These are phyloP conservation scores for Ustilaginoidea virens DNA, from an alignment of 2,329 filamentous ascomycete genomes.

Conservation along the genomic window DNA sequence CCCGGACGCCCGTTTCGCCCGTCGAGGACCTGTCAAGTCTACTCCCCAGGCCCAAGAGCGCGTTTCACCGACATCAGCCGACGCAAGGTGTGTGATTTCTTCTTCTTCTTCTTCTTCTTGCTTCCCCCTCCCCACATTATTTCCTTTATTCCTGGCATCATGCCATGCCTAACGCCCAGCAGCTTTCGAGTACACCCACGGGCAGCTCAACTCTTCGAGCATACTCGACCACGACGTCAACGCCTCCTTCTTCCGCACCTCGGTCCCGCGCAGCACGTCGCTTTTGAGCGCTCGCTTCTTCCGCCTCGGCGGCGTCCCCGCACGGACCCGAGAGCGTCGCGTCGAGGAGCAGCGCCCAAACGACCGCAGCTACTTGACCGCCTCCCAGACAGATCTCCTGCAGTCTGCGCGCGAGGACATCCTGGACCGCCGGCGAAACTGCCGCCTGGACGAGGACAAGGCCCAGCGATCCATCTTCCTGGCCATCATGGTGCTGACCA, in stretches of 20 bases:
- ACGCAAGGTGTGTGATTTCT: slow-evolving; percentile 1
- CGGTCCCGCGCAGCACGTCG: slow-evolving; percentile 5
- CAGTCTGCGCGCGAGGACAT: slow-evolving; percentile 16
- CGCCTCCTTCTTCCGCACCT: slow-evolving; percentile 5
- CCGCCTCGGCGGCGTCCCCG: slow-evolving; percentile 11
- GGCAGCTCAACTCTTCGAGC: slow-evolving; percentile 3
- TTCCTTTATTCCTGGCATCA: too few species aligned
- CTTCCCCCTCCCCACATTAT: background rate
- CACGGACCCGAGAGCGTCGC: slow-evolving; percentile 6
- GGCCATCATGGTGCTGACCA: slow-evolving; percentile 20
- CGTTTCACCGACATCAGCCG: background rate
- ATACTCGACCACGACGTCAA: slow-evolving; percentile 2
- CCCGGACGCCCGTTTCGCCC: slow-evolving; percentile 13
- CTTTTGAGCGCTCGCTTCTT: slow-evolving; percentile 7
- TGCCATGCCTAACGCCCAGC: too few species aligned
- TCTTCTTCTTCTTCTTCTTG: background rate
- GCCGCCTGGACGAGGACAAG: slow-evolving; percentile 12
- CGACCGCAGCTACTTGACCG: slow-evolving; percentile 12
- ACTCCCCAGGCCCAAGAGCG: slow-evolving; percentile 1
- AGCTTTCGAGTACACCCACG: background rate
- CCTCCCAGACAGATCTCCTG: slow-evolving; percentile 16
- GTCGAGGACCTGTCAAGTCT: slow-evolving; percentile 4
- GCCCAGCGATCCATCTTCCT: slow-evolving; percentile 23
- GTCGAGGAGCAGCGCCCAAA: slow-evolving; percentile 2
- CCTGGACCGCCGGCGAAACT: slow-evolving; percentile 12